These are phyloP conservation scores for Bryoglossum gracile DNA, from an alignment of 495 filamentous ascomycete genomes.

Conservation along the genomic window DNA sequence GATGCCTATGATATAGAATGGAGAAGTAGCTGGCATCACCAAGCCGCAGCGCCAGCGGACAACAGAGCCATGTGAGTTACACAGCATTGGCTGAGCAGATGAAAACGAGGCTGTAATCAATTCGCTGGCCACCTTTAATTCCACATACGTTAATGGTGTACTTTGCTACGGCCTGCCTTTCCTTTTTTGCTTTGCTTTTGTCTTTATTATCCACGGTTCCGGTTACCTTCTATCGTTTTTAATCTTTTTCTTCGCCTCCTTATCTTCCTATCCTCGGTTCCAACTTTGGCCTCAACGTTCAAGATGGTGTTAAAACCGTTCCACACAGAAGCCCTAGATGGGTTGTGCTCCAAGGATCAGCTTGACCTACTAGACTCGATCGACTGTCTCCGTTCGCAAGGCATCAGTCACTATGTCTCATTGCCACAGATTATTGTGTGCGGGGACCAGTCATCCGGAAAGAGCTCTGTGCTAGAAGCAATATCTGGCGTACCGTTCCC, in stretches of 20 bases:
- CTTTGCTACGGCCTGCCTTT: not conserved
- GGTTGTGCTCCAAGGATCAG: conserved; percentile 30
- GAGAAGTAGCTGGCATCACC: too few relatives aligned
- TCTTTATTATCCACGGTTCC: not conserved
- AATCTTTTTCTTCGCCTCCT: not conserved
- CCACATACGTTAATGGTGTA: not conserved
- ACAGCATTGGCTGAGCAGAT: conserved; percentile 4
- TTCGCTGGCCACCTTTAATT: not conserved
- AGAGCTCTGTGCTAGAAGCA: conserved; percentile 63
- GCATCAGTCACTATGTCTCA: conserved; percentile 47
- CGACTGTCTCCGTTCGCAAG: conserved; percentile 43
- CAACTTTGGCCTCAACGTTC: conserved; percentile 14
- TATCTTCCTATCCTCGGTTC: not conserved
- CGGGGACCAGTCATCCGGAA: conserved; percentile 56
- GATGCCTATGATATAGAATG: too few relatives aligned
- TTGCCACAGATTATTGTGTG: conserved; percentile 58
- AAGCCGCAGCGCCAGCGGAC: conserved; percentile 8
- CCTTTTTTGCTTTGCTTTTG: conserved; percentile 2
- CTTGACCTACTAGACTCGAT: conserved; percentile 47
- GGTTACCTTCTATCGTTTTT: not conserved
- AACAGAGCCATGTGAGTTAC: conserved; percentile 11
- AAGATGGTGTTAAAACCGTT: conserved; percentile 22
- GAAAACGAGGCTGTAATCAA: conserved; percentile 10
- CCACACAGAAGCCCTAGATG: conserved; percentile 22
- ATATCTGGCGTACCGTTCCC: conserved; percentile 58